phyloP scores from a whole-genome alignment of 345 rosid genomes.

The Clarkia xantiana region DNA sequence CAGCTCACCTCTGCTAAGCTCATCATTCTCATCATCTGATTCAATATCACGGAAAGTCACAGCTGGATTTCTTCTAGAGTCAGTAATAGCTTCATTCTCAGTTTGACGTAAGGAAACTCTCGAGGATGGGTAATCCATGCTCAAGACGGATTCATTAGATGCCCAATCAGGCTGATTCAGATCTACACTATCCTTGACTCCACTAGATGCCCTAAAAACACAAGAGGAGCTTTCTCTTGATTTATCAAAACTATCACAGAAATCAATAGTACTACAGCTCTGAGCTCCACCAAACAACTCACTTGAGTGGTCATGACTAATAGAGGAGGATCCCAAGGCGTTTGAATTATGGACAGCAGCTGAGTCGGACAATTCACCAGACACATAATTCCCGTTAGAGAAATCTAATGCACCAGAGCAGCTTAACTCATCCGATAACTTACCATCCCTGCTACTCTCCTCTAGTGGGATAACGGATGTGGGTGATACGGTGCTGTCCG shows the following conservation, averaged over 20 bases:
- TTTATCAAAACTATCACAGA: constrained; percentile 50
- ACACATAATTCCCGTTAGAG: constrained; percentile 21
- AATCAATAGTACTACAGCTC: constrained; percentile 26
- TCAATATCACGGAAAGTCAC: constrained; percentile 63
- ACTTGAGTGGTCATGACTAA: constrained; percentile 20
- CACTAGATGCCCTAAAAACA: constrained; percentile 26
- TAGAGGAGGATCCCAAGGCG: constrained; percentile 20
- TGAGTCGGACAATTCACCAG: constrained; percentile 38
- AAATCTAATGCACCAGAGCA: constrained; percentile 36
- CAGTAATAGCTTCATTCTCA: constrained; percentile 33
- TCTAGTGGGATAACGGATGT: constrained; percentile 21
- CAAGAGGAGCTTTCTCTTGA: constrained; percentile 45
- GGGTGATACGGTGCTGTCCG: constrained; percentile 25
- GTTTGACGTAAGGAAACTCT: constrained; percentile 44
- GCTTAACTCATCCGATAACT: constrained; percentile 50
- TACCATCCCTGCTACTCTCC: constrained; percentile 27
- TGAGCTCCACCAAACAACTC: constrained; percentile 19
- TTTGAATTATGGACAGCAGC: constrained; percentile 14
- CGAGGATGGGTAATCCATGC: constrained; percentile 81
- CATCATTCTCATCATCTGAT: constrained; percentile 42
- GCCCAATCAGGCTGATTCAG: constrained; percentile 55
- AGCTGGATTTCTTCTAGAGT: constrained; percentile 35
- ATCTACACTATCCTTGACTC: constrained; percentile 28
- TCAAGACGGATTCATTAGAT: constrained; percentile 67
- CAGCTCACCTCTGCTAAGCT: constrained; percentile 25